A percentile compares a stretch with the other conserved stretches of the same genome.
phyloP scores from a whole-genome alignment of 345 rosid genomes.

The Salix arbutifolia region DNA sequence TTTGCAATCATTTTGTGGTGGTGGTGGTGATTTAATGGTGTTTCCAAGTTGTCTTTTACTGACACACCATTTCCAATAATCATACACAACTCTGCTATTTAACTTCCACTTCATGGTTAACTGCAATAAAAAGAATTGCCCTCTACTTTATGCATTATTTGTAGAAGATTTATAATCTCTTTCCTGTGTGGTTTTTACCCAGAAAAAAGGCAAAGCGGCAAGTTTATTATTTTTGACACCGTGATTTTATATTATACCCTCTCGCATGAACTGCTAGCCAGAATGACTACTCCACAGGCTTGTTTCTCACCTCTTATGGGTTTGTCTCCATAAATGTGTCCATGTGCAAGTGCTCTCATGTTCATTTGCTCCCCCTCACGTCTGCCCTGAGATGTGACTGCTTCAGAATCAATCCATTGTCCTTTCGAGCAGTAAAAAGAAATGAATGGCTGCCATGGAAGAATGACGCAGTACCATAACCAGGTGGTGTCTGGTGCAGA shows the following conservation, averaged over 20 bases:
- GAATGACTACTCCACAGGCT: no score
- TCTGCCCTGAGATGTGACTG: neutral
- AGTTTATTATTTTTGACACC: no score
- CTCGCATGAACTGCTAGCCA: no score
- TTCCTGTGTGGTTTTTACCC: neutral
- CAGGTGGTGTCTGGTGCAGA: neutral
- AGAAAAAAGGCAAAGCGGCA: neutral
- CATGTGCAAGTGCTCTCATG: conserved; percentile 10
- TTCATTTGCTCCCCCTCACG: neutral
- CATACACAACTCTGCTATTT: neutral
- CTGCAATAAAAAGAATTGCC: neutral
- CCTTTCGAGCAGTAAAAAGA: neutral
- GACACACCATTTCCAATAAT: conserved; percentile 19
- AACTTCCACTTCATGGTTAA: neutral
- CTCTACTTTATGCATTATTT: neutral
- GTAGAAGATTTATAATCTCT: neutral
- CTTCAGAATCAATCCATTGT: neutral
- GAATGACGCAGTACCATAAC: neutral
- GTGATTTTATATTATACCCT: no score
- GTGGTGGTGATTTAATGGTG: neutral
- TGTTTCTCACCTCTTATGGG: neutral
- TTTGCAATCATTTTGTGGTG: conserved; percentile 4
- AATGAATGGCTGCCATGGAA: neutral
- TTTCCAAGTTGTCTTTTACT: conserved; percentile 2
- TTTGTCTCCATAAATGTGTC: neutral